These are phyloP conservation scores for Mucor mucedo DNA, from an alignment of 371 early-diverging fungal genomes.

Conservation along the genomic window DNA sequence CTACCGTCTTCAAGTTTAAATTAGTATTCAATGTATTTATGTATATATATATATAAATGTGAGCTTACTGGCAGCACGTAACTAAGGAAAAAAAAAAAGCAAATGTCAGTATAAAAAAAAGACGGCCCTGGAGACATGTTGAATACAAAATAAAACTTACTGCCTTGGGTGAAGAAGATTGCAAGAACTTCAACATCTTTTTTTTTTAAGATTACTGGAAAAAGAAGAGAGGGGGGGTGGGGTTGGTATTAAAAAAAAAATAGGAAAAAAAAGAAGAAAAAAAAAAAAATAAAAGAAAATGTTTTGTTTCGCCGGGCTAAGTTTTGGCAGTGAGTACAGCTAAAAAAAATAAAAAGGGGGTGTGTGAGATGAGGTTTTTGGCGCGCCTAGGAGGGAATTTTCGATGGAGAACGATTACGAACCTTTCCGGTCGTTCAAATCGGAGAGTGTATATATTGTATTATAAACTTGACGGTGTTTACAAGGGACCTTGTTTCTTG, in stretches of 20 bases:
- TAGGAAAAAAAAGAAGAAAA: constrained; percentile 14
- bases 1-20: constrained; percentile 9
- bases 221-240: constrained; percentile 28
- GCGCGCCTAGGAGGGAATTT: no score
- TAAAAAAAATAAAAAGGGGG: no score
- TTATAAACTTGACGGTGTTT: constrained; percentile 23
- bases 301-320: no score
- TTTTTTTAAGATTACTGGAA: constrained; percentile 3
- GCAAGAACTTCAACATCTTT: constrained; percentile 38
- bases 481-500: constrained; percentile 25
- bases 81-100: constrained; percentile 19
- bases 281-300: not conserved
- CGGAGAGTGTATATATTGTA: constrained; percentile 24
- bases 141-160: constrained; percentile 15
- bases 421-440: constrained; percentile 17
- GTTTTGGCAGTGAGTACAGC: no score
- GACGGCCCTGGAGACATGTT: not conserved
- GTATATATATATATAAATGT: no score
- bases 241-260: constrained; percentile 17
- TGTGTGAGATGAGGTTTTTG: no score
- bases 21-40: no score
- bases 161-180: constrained; percentile 34
- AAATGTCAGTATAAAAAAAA: not conserved
- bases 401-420: constrained; percentile 6
- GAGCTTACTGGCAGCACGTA: constrained; percentile 29